phyloP scores from a whole-genome alignment of 1,284 basidiomycete species.

The Moesziomyces antarcticus region DNA sequence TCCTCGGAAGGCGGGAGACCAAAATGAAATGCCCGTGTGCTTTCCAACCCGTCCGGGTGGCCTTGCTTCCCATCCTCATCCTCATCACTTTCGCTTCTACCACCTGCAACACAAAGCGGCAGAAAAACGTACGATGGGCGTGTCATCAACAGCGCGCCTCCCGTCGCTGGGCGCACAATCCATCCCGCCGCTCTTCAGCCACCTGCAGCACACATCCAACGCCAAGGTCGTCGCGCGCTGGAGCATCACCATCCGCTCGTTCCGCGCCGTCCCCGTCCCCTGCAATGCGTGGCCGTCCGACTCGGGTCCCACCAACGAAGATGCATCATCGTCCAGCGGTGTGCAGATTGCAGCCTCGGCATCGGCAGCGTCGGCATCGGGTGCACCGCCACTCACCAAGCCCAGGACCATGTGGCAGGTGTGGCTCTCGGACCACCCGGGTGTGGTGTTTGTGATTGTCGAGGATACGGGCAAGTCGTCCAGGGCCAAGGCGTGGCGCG shows the following conservation, averaged over 20 bases:
- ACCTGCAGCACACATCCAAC: slow-evolving; percentile 39
- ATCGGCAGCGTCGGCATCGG: slow-evolving; percentile 21
- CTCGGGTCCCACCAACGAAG: not conserved
- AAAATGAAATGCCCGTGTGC: not conserved
- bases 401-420: slow-evolving; percentile 53
- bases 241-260: slow-evolving; percentile 55
- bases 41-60: slow-evolving; percentile 6
- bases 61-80: slow-evolving; percentile 1
- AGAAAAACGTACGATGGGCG: slow-evolving; percentile 22
- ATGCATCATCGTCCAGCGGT: not conserved
- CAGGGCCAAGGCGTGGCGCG: slow-evolving; percentile 42
- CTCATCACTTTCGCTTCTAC: too few species aligned
- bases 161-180: slow-evolving; percentile 44
- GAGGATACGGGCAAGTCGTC: slow-evolving; percentile 50
- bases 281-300: slow-evolving; percentile 42
- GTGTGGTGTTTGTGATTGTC: slow-evolving; percentile 47
- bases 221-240: slow-evolving; percentile 45
- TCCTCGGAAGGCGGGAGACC: slow-evolving; percentile 16
- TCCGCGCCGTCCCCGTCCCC: slow-evolving; percentile 49
- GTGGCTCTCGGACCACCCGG: slow-evolving; percentile 43
- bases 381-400: slow-evolving; percentile 42
- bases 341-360: not conserved
- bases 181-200: slow-evolving; percentile 46
- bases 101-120: too few species aligned
- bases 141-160: slow-evolving; percentile 42